Percentiles rank a stretch among this genome's conserved stretches.
Evolutionary conservation across 306 rosid species (phyloP).

Genomic region (Purshia tridentata): DNA sequence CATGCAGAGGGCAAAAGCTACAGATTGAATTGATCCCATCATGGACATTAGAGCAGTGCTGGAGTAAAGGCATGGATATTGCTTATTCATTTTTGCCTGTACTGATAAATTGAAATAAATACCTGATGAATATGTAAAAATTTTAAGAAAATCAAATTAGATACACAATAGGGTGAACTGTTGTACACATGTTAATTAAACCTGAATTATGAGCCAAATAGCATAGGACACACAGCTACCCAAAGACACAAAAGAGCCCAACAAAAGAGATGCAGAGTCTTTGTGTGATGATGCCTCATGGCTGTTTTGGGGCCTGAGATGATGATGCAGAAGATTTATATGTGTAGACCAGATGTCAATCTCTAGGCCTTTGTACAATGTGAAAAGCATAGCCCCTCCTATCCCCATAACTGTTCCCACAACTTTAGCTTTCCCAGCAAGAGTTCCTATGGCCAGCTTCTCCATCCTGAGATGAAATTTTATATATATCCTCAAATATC

Average conservation of each 20-base stretch:
- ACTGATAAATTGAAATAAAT: neutral
- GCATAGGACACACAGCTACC: slow-evolving; percentile 9
- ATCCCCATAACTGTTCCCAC: slow-evolving; percentile 19
- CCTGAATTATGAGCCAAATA: slow-evolving; percentile 27
- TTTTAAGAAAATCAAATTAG: neutral
- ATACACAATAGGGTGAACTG: no score
- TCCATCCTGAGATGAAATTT: slow-evolving; percentile 11
- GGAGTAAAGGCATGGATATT: slow-evolving; percentile 42
- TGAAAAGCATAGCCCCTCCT: slow-evolving; percentile 26
- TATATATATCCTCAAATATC: neutral
- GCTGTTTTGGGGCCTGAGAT: no score
- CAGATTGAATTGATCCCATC: slow-evolving; percentile 29
- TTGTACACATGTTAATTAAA: neutral
- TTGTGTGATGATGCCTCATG: neutral
- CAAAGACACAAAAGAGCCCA: slow-evolving; percentile 5
- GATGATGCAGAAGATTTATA: neutral
- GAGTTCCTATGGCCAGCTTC: neutral
- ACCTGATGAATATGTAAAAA: neutral
- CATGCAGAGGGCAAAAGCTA: slow-evolving; percentile 11
- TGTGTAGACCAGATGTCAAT: slow-evolving; percentile 7
- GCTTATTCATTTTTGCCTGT: slow-evolving; percentile 43
- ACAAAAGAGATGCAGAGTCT: neutral
- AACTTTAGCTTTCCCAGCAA: slow-evolving; percentile 15
- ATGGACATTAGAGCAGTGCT: slow-evolving; percentile 35
- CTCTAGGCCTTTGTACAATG: slow-evolving; percentile 19